Evolutionary conservation across 192 early-diverging fungal genomes (phyloP).

Genomic region (Entomortierella lignicola): DNA sequence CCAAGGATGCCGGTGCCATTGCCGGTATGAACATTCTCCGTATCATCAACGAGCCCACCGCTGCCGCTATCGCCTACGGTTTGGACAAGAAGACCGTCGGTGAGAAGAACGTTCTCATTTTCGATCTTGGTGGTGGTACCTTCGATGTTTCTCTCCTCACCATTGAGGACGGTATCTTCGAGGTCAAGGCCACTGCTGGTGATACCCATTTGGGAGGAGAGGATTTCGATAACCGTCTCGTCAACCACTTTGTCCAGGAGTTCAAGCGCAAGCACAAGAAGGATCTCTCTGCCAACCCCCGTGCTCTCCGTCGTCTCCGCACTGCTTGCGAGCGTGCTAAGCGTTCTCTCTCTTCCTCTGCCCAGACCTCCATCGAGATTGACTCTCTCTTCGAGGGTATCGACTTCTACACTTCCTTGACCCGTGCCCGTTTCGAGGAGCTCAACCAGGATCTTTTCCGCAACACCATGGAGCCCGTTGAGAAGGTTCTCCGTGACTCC

Average conservation of each 20-base stretch:
- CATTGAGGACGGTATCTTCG: conserved; percentile 98
- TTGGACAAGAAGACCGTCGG: conserved; percentile 94
- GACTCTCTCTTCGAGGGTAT: conserved; percentile 97
- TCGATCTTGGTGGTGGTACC: conserved; percentile 98
- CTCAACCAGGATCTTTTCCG: conserved; percentile 97
- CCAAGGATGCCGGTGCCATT: conserved; percentile 99
- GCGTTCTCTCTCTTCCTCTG: conserved; percentile 93
- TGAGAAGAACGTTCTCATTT: conserved; percentile 95
- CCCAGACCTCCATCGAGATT: conserved; percentile 95
- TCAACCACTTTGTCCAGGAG: conserved; percentile 94
- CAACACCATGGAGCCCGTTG: conserved; percentile 94
- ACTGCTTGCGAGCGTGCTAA: conserved; percentile 98
- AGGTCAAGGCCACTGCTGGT: conserved; percentile 98
- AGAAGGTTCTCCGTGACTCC: conserved; percentile 95
- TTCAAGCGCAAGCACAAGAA: conserved; percentile 99
- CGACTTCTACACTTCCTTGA: conserved; percentile 98
- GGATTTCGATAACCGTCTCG: conserved; percentile 99
- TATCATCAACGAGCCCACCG: conserved; percentile 99
- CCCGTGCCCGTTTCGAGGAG: conserved; percentile 99
- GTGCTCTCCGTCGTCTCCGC: conserved; percentile 96
- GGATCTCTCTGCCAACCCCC: conserved; percentile 90
- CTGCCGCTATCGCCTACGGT: conserved; percentile 99
- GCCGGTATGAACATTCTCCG: conserved; percentile 97
- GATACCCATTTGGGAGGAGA: conserved; percentile 99
- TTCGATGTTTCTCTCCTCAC: conserved; percentile 98